Conservation (phyloP, 2,329 filamentous ascomycete species). For the Curvularia hawaiiensis region DNA sequence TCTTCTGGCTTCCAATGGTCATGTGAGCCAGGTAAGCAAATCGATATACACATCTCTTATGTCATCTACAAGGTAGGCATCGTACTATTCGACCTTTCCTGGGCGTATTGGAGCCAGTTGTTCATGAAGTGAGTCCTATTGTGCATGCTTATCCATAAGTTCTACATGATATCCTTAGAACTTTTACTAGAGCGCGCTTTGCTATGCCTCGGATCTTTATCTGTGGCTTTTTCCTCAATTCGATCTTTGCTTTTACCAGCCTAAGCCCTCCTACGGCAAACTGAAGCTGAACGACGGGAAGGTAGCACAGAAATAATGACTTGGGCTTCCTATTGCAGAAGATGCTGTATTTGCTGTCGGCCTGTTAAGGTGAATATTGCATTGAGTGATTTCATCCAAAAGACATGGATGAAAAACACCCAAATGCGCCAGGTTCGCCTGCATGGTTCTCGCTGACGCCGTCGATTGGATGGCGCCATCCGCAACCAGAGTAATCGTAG, state of each 20-base stretch:
- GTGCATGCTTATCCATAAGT: background rate
- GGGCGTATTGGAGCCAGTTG: too few species aligned
- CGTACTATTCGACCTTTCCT: too few species aligned
- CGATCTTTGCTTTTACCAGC: background rate
- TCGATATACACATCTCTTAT: too few species aligned
- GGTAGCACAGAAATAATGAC: background rate
- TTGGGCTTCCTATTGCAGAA: background rate
- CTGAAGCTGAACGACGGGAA: background rate
- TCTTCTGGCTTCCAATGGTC: too few species aligned
- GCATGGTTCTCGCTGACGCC: background rate
- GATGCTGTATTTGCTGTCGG: background rate
- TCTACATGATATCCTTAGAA: background rate
- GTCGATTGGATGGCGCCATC: slow-evolving; percentile 1
- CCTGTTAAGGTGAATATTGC: background rate
- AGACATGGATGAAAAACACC: background rate
- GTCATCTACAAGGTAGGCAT: too few species aligned
- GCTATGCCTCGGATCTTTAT: background rate
- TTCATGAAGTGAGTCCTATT: background rate
- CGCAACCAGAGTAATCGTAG: background rate
- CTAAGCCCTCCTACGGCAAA: background rate
- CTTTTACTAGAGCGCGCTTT: background rate
- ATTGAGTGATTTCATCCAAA: background rate
- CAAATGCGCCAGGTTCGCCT: background rate
- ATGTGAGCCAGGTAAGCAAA: too few species aligned
- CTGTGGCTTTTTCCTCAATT: background rate